phyloP scores from a whole-genome alignment of 257 asterid species.

The Forsythia suspensa region DNA sequence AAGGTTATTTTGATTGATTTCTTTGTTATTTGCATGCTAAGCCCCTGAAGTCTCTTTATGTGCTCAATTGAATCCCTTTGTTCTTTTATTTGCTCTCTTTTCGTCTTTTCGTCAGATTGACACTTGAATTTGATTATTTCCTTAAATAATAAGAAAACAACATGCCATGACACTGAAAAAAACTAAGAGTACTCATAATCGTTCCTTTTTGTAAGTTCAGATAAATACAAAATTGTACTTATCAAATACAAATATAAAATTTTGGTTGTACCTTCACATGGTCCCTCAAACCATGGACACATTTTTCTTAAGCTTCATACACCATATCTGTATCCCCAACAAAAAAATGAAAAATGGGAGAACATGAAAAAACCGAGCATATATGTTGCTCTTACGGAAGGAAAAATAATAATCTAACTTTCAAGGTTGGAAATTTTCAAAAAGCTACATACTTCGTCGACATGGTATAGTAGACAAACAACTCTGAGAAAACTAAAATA shows the following conservation, averaged over 20 bases:
- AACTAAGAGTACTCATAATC: no score
- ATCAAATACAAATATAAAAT: neutral
- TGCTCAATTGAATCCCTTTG: no score
- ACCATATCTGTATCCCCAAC: constrained; percentile 35
- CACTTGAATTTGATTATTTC: no score
- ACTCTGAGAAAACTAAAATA: neutral
- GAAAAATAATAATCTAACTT: neutral
- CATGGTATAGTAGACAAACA: neutral
- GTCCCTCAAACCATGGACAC: constrained; percentile 27
- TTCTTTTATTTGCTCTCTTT: no score
- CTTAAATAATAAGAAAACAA: no score
- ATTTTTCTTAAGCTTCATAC: constrained; percentile 26
- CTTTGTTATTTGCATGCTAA: no score
- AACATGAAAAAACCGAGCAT: neutral
- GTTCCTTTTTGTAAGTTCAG: no score
- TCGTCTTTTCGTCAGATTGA: no score
- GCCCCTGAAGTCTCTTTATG: no score
- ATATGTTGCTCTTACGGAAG: neutral
- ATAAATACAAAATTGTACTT: no score
- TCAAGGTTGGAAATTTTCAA: neutral
- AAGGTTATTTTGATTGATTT: no score
- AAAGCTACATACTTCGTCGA: neutral
- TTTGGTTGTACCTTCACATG: constrained; percentile 23
- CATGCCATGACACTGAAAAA: no score
- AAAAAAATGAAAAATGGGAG: neutral